These are phyloP conservation scores for Ascochyta viciae-villosae DNA, from an alignment of 2,329 filamentous ascomycete species.

Conservation along the genomic window DNA sequence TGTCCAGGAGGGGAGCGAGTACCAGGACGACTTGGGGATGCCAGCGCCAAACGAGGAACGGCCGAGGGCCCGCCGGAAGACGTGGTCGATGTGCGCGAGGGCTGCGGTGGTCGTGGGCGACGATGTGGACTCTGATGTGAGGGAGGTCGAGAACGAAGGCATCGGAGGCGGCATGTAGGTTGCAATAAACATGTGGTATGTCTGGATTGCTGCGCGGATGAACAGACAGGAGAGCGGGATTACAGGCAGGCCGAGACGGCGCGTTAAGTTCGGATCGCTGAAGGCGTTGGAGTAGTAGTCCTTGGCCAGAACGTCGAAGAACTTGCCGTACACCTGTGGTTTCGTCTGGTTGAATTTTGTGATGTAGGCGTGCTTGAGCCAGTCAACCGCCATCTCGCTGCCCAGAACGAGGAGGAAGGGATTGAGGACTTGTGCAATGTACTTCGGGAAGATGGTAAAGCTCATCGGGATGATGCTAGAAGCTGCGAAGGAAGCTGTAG, in stretches of 20 bases:
- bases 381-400: slow-evolving; percentile 96
- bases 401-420: slow-evolving; percentile 94
- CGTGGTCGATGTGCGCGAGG: slow-evolving; percentile 77
- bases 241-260: slow-evolving; percentile 86
- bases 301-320: slow-evolving; percentile 92
- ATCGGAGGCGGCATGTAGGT: slow-evolving; percentile 81
- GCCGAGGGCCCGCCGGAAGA: slow-evolving; percentile 79
- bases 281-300: slow-evolving; percentile 99
- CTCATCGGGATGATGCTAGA: slow-evolving; percentile 85
- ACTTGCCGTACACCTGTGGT: slow-evolving; percentile 85
- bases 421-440: slow-evolving; percentile 87
- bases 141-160: slow-evolving; percentile 69
- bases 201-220: slow-evolving; percentile 91
- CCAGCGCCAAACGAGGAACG: slow-evolving; percentile 68
- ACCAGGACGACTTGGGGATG: slow-evolving; percentile 42
- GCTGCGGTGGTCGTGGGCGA: slow-evolving; percentile 76
- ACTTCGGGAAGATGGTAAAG: slow-evolving; percentile 87
- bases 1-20: slow-evolving; percentile 56
- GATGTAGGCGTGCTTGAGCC: slow-evolving; percentile 97
- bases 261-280: slow-evolving; percentile 85
- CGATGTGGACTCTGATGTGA: slow-evolving; percentile 63
- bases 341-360: slow-evolving; percentile 98
- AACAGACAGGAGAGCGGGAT: slow-evolving; percentile 94
- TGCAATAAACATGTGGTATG: slow-evolving; percentile 97
- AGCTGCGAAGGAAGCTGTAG: slow-evolving; percentile 59